Evolutionary conservation across 768 basidiomycete species (phyloP).

Genomic region (Mycena epipterygia): DNA sequence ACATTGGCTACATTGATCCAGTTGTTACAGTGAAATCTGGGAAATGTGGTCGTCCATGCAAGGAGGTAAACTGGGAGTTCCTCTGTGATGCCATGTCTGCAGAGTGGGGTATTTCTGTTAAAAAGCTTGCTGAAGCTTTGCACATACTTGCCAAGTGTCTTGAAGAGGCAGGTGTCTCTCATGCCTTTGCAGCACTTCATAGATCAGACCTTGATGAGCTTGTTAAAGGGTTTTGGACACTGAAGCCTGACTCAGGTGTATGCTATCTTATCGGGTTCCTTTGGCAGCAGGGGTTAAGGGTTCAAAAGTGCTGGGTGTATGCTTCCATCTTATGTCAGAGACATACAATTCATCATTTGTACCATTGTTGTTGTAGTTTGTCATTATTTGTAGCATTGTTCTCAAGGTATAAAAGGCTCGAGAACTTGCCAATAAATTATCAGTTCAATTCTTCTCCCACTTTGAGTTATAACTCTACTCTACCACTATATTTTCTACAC

Average conservation of each 20-base stretch:
- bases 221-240: background rate
- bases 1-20: background rate
- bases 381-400: no score
- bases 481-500: no score
- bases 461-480: no score
- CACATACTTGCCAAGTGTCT: background rate
- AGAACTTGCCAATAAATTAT: no score
- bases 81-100: background rate
- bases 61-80: background rate
- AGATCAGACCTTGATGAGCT: background rate
- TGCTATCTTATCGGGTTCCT: conserved; percentile 6
- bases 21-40: background rate
- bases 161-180: background rate
- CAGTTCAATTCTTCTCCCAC: no score
- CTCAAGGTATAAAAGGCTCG: no score
- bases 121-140: background rate
- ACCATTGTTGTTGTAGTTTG: no score
- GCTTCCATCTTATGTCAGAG: no score
- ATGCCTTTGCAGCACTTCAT: background rate
- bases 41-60: background rate
- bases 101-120: background rate
- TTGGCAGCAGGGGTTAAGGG: background rate
- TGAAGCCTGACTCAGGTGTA: conserved; percentile 2
- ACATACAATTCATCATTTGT: no score
- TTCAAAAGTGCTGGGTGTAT: background rate